Conservation (phyloP, 441 rosid genomes). For the Syzygium syzygioides region DNA sequence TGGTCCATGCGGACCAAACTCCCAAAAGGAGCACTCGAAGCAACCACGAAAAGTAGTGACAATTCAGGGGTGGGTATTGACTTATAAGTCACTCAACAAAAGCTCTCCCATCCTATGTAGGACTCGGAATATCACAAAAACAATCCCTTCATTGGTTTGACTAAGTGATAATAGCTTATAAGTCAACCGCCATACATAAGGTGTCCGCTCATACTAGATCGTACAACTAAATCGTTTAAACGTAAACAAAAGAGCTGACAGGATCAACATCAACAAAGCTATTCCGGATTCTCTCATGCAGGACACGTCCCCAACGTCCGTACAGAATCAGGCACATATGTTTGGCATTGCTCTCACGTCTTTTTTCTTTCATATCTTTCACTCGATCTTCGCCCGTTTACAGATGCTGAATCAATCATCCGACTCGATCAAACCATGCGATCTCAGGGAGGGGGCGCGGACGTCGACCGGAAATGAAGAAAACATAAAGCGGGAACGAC, state of each 20-base stretch:
- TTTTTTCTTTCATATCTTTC: neutral
- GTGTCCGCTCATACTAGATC: neutral
- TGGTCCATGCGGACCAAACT: neutral
- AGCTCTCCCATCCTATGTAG: neutral
- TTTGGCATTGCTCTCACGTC: neutral
- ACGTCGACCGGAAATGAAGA: neutral
- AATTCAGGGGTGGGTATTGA: neutral
- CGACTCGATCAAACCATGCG: neutral
- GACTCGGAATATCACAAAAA: neutral
- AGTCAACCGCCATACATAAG: neutral
- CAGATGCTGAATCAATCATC: neutral
- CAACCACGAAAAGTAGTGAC: neutral
- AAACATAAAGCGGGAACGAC: neutral
- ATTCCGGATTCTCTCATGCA: neutral
- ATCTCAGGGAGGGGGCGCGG: neutral
- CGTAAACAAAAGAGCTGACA: neutral
- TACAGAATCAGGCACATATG: neutral
- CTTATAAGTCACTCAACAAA: neutral
- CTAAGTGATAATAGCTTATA: neutral
- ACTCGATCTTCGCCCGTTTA: neutral
- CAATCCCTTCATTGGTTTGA: neutral
- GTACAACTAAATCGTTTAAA: neutral
- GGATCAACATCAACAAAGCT: neutral
- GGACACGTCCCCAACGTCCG: neutral
- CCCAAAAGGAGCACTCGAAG: neutral